Conservation (phyloP, 257 asterid species). For the Nemophila menziesii region DNA sequence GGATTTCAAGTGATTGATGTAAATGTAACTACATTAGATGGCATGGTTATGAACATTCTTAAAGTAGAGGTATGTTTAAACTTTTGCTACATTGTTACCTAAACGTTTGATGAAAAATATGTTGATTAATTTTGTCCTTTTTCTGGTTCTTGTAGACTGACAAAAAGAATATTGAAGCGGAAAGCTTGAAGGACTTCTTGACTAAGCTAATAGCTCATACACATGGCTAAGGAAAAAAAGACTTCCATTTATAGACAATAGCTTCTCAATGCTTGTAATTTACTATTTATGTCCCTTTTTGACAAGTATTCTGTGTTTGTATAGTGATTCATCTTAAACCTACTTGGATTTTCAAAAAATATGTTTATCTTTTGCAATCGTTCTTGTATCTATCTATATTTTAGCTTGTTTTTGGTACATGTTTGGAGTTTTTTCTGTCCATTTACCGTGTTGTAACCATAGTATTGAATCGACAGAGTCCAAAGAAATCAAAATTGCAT, state of each 20-base stretch:
- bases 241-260: constrained; percentile 5
- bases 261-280: background rate
- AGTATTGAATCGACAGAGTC: too few relatives aligned
- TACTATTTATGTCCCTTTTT: background rate
- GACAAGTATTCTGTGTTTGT: background rate
- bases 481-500: too few relatives aligned
- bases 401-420: background rate
- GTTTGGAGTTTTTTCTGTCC: too few relatives aligned
- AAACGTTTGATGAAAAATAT: background rate
- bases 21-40: constrained; percentile 44
- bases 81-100: background rate
- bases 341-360: background rate
- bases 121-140: background rate
- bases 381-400: background rate
- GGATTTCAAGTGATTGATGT: constrained; percentile 56
- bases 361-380: background rate
- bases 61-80: constrained; percentile 49
- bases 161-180: constrained; percentile 19
- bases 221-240: background rate
- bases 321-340: background rate
- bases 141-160: constrained; percentile 25
- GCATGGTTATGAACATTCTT: constrained; percentile 33
- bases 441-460: too few relatives aligned
- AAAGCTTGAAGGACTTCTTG: constrained; percentile 35
- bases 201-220: constrained; percentile 14